Base-by-base conservation (phyloP, 352 stramenopile genomes). In the Pythium volutum region DNA sequence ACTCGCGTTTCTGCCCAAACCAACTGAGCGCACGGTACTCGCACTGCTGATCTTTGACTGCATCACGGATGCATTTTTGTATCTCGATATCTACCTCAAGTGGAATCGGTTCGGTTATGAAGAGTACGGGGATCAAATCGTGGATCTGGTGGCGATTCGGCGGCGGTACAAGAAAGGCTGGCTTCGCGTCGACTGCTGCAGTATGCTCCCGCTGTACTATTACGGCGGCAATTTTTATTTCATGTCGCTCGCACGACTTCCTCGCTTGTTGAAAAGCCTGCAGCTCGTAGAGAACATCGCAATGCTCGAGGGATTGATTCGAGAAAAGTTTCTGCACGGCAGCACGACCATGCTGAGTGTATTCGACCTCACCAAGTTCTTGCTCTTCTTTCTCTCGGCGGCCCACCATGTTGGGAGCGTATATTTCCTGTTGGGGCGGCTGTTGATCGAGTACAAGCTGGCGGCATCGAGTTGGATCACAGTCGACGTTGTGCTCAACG, bases 381-480 rank as follows among this genome's bases (percentile, higher is more conserved):
- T 74, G 2, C 16, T 71, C 6, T 54, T 66, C 52, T 71, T 74
- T 26, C 18, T 74, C 9, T 65, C 62, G n/a, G 50, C 67, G 1
- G 67, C 67, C 2, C 67, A 74, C 51, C 53, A 71, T 12, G n/a
- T 74, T 8, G 63, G 58, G 11, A 74, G 67, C 41, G 22, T 68
- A 15, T 74, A 70, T 41, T 73, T 56, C 36, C 34, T 73, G 18
- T 31, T 73, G 16, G 66, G 66, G 2, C n/a, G 54, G 18, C 16
- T 67, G 22, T 51, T 63, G 12, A 52, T 53, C 10, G 49, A 67
- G 18, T 38, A 57, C 45, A 38, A 48, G 4, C 6, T 66, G 3
- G 66, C 45, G 1, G 41, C 58, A 1, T n/a, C 22, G 8, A 89
- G 79, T 45, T 91, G 81, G 81, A 64, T 89, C 29, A 84, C 67